Conservation (phyloP, 805 yeast genomes). For the Yarrowia sp. region DNA sequence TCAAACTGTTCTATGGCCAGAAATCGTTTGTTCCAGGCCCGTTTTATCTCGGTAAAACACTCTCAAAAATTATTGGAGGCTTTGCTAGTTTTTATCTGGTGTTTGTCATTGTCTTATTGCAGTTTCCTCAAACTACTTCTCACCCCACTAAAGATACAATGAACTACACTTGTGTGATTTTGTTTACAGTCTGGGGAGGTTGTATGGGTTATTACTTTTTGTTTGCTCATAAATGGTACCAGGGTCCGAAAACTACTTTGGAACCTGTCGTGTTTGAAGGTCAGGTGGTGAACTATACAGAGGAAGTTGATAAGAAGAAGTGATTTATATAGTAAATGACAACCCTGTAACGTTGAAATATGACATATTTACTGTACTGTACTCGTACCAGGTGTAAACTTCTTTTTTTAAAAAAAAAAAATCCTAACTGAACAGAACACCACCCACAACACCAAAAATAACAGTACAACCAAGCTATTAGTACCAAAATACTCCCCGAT, state of each 20-base stretch:
- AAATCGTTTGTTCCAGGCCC: background rate
- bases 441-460: no score
- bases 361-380: background rate
- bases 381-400: background rate
- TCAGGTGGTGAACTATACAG: background rate
- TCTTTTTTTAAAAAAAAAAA: no score
- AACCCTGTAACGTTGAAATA: no score
- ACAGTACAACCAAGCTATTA: no score
- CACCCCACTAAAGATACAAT: background rate
- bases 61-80: background rate
- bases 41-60: background rate
- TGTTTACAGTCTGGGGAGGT: background rate
- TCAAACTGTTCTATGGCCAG: background rate
- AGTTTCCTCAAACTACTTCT: background rate
- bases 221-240: background rate
- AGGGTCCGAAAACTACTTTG: background rate
- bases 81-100: background rate
- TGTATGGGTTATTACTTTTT: background rate
- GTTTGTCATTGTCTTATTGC: background rate
- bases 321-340: no score
- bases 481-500: no score
- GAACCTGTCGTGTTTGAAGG: background rate
- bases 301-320: background rate
- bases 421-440: no score
- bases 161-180: conserved; percentile 4